These are phyloP conservation scores for Warburgia ugandensis DNA, from an alignment of 164 flowering plant species.

Conservation along the genomic window DNA sequence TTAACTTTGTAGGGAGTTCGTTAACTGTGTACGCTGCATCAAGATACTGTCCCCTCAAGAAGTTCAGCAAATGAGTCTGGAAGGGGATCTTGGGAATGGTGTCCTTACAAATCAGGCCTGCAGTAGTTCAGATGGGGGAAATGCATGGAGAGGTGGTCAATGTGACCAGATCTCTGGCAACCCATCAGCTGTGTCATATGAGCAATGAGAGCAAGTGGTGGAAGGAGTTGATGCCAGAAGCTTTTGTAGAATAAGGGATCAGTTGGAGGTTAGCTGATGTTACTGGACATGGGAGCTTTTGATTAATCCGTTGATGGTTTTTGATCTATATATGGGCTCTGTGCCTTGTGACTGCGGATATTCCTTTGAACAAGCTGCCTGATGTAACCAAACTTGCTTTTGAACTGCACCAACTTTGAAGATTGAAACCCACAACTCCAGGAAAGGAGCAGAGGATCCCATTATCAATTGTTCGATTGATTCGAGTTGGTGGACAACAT, in stretches of 20 bases:
- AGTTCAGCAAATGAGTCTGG: conserved; percentile 96
- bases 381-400: too few species aligned
- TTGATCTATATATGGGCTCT: not conserved
- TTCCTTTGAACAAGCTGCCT: too few species aligned
- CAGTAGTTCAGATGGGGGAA: conserved; percentile 88
- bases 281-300: too few species aligned
- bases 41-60: conserved; percentile 92
- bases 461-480: too few species aligned
- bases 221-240: not conserved
- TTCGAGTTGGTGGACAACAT: too few species aligned
- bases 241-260: not conserved
- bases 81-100: conserved; percentile 68
- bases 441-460: too few species aligned
- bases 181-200: conserved; percentile 27
- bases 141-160: conserved; percentile 28
- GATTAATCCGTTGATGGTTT: too few species aligned
- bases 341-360: not conserved
- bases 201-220: conserved; percentile 10
- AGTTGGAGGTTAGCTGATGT: too few species aligned
- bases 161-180: conserved; percentile 30
- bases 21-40: conserved; percentile 79
- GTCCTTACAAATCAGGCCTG: conserved; percentile 83
- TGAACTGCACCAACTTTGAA: too few species aligned
- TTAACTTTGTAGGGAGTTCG: conserved; percentile 68
- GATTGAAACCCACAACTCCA: too few species aligned